Percentiles rank a stretch among this genome's conserved stretches.
Conservation (phyloP, 2,329 filamentous ascomycete species). For the Daldinia eschscholtzii region DNA sequence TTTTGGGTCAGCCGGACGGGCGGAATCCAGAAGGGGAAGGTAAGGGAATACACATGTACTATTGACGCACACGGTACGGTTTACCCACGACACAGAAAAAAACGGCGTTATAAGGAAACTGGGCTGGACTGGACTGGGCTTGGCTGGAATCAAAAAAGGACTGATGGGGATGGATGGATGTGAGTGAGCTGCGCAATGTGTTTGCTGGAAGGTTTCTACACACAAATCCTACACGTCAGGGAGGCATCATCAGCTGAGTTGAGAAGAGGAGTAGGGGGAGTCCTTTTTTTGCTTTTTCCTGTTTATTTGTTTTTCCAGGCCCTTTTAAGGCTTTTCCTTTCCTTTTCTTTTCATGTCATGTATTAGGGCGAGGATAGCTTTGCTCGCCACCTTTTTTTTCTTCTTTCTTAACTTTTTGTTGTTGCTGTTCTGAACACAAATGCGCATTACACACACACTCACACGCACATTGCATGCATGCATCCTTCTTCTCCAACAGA, state of each 20-base stretch:
- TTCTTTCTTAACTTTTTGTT: not conserved
- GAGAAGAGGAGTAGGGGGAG: constrained; percentile 5
- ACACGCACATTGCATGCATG: too few relatives aligned
- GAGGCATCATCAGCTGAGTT: not conserved
- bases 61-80: constrained; percentile 6
- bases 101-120: not conserved
- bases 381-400: not conserved
- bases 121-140: not conserved
- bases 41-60: not conserved
- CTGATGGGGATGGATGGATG: not conserved
- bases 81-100: constrained; percentile 7
- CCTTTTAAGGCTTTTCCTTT: not conserved
- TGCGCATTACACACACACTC: not conserved
- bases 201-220: not conserved
- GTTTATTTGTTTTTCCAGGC: not conserved
- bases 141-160: not conserved
- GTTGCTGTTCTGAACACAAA: not conserved
- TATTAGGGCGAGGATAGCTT: not conserved
- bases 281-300: constrained; percentile 1
- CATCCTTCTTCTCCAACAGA: not conserved
- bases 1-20: not conserved
- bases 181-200: not conserved
- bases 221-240: not conserved
- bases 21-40: not conserved
- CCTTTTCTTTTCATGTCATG: not conserved